Evolutionary conservation across 352 stramenopile genomes (phyloP), one percentile per base, ranked within the genome.

Genomic region (Peronospora belbahrii): DNA sequence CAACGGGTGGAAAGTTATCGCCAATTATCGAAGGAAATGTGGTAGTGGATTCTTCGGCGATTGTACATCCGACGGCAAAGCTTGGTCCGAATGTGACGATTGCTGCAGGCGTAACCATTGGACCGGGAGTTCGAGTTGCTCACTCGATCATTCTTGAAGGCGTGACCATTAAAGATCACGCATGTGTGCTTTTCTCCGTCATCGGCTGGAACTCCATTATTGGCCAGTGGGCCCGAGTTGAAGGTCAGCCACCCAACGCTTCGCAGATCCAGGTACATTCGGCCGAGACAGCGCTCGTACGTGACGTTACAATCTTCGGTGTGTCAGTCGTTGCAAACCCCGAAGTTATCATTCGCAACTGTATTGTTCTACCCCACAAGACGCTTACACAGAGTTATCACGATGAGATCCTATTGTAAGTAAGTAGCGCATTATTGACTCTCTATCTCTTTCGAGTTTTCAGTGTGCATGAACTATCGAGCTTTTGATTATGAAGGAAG

Each of bases 121-220:
- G 83, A 3, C 68, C 72, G 0, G 83, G 83, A 22, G 83, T 76
- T 20, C 77, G 83, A 31, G 74, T 94, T 22, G 83, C 83, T 9
- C 83, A 94, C 40, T 90, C 83, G 22, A 94, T 94, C 54, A 85
- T 94, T 57, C 67, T 94, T 36, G 83, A 90, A 42, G 83, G 83
- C 19, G 80, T 86, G 35, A 93, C 78, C 15, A 89, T 94, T 52
- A 89, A 91, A 56, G 81, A 93, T 49, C 81, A 92, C 34, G 83
- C 83, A 2, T 94, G 83, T 42, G 78, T 94, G 42, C 47, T 94
- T 37, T 94, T 94, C 36, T 61, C 75, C 15, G 76, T 94, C 63
- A 90, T 94, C 33, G 83, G 83, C 0, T 94, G 83, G 83, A 94
- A 94, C 44, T 93, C 80, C 8, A 93, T 86, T 42, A 70, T 94